Conservation (phyloP, 805 yeast species). For the Candida chauliodis region DNA sequence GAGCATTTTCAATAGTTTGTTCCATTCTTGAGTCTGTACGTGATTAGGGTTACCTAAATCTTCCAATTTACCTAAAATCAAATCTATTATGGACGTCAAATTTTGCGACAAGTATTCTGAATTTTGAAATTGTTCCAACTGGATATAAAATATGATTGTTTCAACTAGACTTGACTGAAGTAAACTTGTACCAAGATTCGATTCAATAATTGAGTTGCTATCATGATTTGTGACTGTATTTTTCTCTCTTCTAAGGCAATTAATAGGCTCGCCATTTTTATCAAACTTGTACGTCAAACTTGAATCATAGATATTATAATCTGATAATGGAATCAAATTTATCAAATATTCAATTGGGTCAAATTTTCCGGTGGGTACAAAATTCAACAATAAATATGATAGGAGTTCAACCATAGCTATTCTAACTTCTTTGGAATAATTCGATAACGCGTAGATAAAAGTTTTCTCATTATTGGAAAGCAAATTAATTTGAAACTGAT, state of each 20-base stretch:
- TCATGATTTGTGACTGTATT: constrained; percentile 22
- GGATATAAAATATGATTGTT: constrained; percentile 32
- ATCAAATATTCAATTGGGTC: constrained; percentile 32
- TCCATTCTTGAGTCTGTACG: constrained; percentile 32
- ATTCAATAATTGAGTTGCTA: constrained; percentile 21
- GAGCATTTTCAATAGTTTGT: constrained; percentile 27
- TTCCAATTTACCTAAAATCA: constrained; percentile 27
- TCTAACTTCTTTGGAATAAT: constrained; percentile 32
- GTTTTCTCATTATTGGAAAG: constrained; percentile 28
- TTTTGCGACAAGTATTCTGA: constrained; percentile 31
- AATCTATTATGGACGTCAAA: constrained; percentile 25
- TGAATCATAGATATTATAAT: constrained; percentile 26
- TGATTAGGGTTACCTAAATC: constrained; percentile 21
- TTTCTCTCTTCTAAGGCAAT: constrained; percentile 16
- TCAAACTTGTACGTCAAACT: constrained; percentile 17
- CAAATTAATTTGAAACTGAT: constrained; percentile 30
- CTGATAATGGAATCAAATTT: constrained; percentile 28
- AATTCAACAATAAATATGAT: constrained; percentile 30
- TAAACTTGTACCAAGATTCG: constrained; percentile 18
- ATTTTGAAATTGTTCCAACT: constrained; percentile 38
- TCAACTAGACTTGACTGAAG: constrained; percentile 31
- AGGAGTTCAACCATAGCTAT: constrained; percentile 34
- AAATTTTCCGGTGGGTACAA: constrained; percentile 38
- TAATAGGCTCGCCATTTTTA: constrained; percentile 17
- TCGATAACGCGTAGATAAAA: constrained; percentile 26